phyloP scores from a whole-genome alignment of 441 rosid genomes.

The Sinapis alba region DNA sequence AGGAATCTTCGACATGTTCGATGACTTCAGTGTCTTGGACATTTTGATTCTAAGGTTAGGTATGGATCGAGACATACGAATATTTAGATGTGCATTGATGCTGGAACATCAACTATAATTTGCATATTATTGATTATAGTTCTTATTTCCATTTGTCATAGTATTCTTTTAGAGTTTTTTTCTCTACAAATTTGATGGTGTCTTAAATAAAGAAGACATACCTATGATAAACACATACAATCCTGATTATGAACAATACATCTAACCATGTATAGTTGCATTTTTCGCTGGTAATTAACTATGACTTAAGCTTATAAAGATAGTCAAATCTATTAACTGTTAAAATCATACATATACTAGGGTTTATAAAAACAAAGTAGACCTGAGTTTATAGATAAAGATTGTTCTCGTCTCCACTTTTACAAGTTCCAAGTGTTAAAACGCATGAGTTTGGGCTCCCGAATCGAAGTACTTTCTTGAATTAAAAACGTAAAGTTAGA shows the following conservation, averaged over 20 bases:
- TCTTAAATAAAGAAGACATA: background rate
- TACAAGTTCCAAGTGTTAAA: slow-evolving; percentile 38
- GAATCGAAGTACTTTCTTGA: slow-evolving; percentile 29
- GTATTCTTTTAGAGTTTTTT: background rate
- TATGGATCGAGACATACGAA: background rate
- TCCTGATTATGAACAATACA: background rate
- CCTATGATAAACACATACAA: background rate
- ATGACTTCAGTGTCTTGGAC: background rate
- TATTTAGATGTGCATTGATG: background rate
- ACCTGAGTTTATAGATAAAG: background rate
- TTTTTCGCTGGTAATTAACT: background rate
- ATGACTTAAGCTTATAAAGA: background rate
- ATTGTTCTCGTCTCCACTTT: slow-evolving; percentile 23
- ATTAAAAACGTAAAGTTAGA: slow-evolving; percentile 15
- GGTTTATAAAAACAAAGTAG: background rate
- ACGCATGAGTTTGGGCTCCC: slow-evolving; percentile 26
- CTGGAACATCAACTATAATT: background rate
- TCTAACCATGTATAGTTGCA: background rate
- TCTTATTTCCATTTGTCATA: background rate
- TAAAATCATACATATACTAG: background rate
- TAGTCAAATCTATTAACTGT: background rate
- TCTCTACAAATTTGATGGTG: background rate
- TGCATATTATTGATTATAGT: background rate
- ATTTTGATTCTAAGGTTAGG: background rate
- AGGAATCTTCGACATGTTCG: background rate